Evolutionary conservation across 2,329 filamentous ascomycete species (phyloP), one percentile per base, ranked within the genome.

Genomic region (Hortaea sp.): DNA sequence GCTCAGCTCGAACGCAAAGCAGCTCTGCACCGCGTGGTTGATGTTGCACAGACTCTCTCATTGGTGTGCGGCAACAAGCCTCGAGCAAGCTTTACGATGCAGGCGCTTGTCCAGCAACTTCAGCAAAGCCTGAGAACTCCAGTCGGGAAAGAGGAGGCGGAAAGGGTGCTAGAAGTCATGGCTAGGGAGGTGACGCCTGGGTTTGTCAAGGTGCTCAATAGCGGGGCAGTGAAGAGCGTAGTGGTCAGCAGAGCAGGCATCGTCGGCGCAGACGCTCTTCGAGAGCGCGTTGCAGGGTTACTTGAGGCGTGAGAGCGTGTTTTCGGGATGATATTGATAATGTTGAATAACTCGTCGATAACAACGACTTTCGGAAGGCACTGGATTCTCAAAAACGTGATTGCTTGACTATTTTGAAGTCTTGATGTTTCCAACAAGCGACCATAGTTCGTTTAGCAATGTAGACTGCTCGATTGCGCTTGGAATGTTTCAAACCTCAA

Each of bases 1-100:
- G 65, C 66, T 9, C 64, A 73, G 42, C 61, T 69, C 4, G 66
- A 68, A 37, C 71, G 70, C n/a, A 61, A 57, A 42, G 65, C 70
- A 1, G 72, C 72, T 2, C 64, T 74, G 1, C 68, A 73, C 45
- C 66, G 70, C 11, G 59, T 70, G 4, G 66, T 70, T 49, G 71
- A 74, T 34, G 63, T 73, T 7, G 57, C 70, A 0, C 60, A 64
- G 2, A 63, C 72, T 2, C 57, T 74, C 2, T 65, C 66, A 0
- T 57, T 73, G 4, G 61, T 73, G 6, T 66, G 65, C 9, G 65
- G 64, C 2, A 55, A 48, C 10, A 58, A 55, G 41, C 49, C 57
- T 31, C 64, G 70, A 28, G 65, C 64, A 34, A 70, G 65, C n/a
- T 69, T 74, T 54, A 69, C 67, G 20, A 66, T 71, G 53, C 58